Evolutionary conservation across 495 filamentous ascomycete species (phyloP).

Genomic region (Aspergillus carlsbadensis): DNA sequence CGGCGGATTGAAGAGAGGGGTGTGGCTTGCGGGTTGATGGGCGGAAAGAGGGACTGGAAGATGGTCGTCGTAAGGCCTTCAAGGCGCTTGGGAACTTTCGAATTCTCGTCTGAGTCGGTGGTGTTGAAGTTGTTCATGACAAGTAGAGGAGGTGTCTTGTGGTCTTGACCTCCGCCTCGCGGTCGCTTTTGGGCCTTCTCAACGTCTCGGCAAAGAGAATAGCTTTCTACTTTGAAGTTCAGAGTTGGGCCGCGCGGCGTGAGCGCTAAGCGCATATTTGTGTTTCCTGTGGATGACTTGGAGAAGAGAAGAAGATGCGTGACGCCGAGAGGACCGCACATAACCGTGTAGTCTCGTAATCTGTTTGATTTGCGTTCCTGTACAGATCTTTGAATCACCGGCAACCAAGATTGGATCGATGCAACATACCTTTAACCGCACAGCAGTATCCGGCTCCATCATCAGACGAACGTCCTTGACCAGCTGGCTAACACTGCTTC

Average conservation of each 20-base stretch:
- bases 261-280: conserved; percentile 84
- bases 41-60: conserved; percentile 95
- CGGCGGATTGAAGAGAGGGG: conserved; percentile 85
- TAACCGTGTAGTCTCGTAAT: conserved; percentile 88
- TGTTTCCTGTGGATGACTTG: conserved; percentile 83
- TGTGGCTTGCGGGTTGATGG: conserved; percentile 88
- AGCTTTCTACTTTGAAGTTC: conserved; percentile 94
- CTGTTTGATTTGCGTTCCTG: conserved; percentile 88
- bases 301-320: conserved; percentile 95
- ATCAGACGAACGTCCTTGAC: conserved; percentile 87
- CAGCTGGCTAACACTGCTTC: conserved; percentile 85
- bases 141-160: conserved; percentile 76
- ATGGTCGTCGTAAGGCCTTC: conserved; percentile 91
- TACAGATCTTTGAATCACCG: background rate
- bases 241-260: conserved; percentile 91
- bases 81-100: conserved; percentile 78
- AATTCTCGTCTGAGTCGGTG: conserved; percentile 51
- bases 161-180: conserved; percentile 77
- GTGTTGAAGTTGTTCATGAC: conserved; percentile 98
- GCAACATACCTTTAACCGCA: conserved; percentile 60
- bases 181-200: conserved; percentile 78
- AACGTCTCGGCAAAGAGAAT: conserved; percentile 90
- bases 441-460: conserved; percentile 94
- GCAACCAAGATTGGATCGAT: background rate
- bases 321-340: conserved; percentile 93